Evolutionary conservation across 129 eudicot species (phyloP).

Genomic region (Lactuca sativa): DNA sequence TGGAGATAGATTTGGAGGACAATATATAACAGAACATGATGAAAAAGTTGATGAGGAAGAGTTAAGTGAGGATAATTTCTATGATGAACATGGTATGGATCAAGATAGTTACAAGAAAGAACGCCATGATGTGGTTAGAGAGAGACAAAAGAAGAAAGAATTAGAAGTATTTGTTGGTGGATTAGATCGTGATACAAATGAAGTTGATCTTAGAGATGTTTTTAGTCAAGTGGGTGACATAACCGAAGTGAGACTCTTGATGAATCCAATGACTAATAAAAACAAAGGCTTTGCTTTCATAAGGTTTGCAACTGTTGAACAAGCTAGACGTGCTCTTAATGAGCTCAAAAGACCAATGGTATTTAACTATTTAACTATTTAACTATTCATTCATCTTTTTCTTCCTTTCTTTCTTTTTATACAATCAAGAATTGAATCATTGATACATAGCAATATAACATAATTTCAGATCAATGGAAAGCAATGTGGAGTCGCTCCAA

Average conservation of each 20-base stretch:
- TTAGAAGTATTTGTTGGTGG: constrained; percentile 51
- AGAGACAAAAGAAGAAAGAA: constrained; percentile 44
- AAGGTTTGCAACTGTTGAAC: constrained; percentile 44
- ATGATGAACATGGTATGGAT: constrained; percentile 40
- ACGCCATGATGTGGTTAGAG: constrained; percentile 46
- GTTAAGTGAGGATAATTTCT: constrained; percentile 33
- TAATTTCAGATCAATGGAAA: constrained; percentile 43
- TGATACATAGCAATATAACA: not conserved
- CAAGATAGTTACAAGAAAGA: constrained; percentile 38
- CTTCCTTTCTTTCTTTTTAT: not conserved
- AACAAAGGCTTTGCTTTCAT: constrained; percentile 48
- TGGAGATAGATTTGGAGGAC: constrained; percentile 33
- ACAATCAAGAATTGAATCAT: not conserved
- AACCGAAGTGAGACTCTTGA: constrained; percentile 47
- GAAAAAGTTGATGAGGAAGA: constrained; percentile 30
- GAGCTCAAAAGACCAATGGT: constrained; percentile 48
- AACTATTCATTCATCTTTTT: not conserved
- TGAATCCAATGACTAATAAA: constrained; percentile 46
- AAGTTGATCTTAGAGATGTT: constrained; percentile 44
- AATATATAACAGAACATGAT: constrained; percentile 30
- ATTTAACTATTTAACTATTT: constrained; percentile 2
- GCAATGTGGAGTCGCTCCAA: constrained; percentile 55
- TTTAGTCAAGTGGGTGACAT: constrained; percentile 42
- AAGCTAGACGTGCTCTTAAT: constrained; percentile 41
- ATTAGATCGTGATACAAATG: constrained; percentile 43